A percentile compares a stretch with the other conserved stretches of the same genome.
phyloP scores from a whole-genome alignment of 2,329 filamentous ascomycete genomes.

The Metarhizium anisopliae region DNA sequence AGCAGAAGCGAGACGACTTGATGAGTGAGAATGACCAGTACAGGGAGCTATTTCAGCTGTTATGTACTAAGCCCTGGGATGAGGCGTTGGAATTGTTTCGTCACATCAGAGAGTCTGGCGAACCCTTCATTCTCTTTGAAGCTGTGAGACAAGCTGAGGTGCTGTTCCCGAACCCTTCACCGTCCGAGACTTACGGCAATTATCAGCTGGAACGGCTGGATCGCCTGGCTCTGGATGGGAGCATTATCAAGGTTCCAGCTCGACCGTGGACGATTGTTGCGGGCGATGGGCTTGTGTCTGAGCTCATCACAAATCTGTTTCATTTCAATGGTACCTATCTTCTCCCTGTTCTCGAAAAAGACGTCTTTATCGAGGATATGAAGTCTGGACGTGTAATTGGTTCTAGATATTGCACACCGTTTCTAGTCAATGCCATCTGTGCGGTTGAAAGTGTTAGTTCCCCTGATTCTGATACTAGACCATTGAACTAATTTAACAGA shows the following conservation, averaged over 20 bases:
- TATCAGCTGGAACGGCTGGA: not conserved
- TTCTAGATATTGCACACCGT: not conserved
- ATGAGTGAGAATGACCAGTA: not conserved
- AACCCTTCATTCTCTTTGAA: not conserved
- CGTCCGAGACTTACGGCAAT: not conserved
- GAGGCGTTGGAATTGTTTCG: not conserved
- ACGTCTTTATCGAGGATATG: not conserved
- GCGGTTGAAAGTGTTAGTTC: not conserved
- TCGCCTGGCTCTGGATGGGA: not conserved
- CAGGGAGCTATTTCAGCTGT: not conserved
- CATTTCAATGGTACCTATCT: not conserved
- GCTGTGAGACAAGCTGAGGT: not conserved
- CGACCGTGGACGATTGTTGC: not conserved
- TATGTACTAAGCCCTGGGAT: not conserved
- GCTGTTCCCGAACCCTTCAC: not conserved
- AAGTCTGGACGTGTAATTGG: not conserved
- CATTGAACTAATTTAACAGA: not conserved
- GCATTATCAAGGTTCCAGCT: not conserved
- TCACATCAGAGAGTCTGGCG: not conserved
- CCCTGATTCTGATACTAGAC: not conserved
- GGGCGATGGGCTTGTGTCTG: not conserved
- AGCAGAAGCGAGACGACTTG: not conserved
- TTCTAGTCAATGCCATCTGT: not conserved
- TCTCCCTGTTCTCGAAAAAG: not conserved
- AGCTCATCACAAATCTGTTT: not conserved